Base-by-base conservation (phyloP, 129 eudicot species). In the Gnaphalium uliginosum region DNA sequence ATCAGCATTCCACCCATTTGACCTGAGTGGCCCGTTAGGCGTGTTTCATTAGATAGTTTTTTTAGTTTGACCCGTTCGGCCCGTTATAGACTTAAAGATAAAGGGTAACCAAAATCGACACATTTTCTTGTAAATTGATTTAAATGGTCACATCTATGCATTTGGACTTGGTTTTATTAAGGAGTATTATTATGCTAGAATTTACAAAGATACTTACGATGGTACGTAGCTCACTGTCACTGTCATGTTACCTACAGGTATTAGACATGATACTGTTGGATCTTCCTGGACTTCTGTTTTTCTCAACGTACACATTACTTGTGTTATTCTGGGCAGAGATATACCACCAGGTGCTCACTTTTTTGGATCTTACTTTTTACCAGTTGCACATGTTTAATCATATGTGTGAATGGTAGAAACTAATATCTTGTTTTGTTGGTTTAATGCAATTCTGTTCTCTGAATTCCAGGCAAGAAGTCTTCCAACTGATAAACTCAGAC, bases 261-360 rank as follows among this genome's bases (percentile, higher is more conserved):
- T 57, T 89, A 62, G 86, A 83, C 54, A 75, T 87, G 82, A 83
- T 87, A 57, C 73, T 90, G 62, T 76, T 90, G 82, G 92, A 90
- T 81, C 87, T 90, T 64, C 96, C 96, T 14, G 90, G 90, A 7
- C 88, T 92, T 82, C 76, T 87, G 74, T 89, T 92, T 76, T 92
- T 85, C 74, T 84, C 95, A 21, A 89, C 96, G 23, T 90, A 93
- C 81, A 90, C 96, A 41, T 85, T 93, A 71, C 95, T 93, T 66
- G 91, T 90, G 64, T 76, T 93, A 68, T 90, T 93, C 57, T 93
- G 98, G 98, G 98, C 98, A 11, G 96, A 93, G 84, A 93, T 93
- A 76, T 93, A 90, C 74, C 89, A 90, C 74, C 95, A 90, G 98
- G 98, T 93, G 75, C 56, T 46, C 10, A 7, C 23, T 29, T 53